These are phyloP conservation scores for Linderina pennispora DNA, from an alignment of 192 early-diverging fungal genomes.

Conservation along the genomic window DNA sequence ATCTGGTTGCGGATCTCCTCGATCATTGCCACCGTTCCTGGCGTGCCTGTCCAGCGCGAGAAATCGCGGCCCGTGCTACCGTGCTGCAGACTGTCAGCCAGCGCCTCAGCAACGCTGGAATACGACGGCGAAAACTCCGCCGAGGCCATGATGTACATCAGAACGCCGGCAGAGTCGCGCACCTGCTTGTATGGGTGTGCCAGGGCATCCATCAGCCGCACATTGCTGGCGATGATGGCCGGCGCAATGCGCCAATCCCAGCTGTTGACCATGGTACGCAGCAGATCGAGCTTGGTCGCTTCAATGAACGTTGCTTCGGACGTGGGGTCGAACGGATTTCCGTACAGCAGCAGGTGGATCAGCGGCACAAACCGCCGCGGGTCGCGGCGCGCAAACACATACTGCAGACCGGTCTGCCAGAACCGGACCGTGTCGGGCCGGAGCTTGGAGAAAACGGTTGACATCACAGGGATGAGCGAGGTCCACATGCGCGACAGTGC, in stretches of 20 bases:
- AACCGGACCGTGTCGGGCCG: conserved; percentile 69
- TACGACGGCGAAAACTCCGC: conserved; percentile 57
- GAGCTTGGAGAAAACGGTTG: conserved; percentile 53
- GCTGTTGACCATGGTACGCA: conserved; percentile 52
- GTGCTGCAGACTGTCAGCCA: conserved; percentile 31
- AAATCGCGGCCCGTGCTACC: conserved; percentile 41
- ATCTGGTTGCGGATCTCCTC: conserved; percentile 18
- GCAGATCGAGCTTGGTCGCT: conserved; percentile 69
- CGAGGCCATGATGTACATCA: conserved; percentile 63
- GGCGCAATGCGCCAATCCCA: conserved; percentile 71
- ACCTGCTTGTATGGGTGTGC: conserved; percentile 89
- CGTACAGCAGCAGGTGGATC: conserved; percentile 57
- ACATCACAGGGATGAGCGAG: conserved; percentile 60
- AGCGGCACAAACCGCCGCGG: conserved; percentile 74
- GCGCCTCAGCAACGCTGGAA: conserved; percentile 34
- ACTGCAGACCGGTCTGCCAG: conserved; percentile 72
- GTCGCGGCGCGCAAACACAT: conserved; percentile 60
- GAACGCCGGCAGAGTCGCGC: conserved; percentile 66
- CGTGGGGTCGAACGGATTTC: conserved; percentile 58
- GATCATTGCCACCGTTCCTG: conserved; percentile 18
- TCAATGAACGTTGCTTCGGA: conserved; percentile 82
- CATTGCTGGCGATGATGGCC: conserved; percentile 20
- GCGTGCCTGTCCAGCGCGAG: conserved; percentile 37
- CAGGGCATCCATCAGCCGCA: conserved; percentile 43
- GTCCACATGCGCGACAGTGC: conserved; percentile 57